Evolutionary conservation across 345 rosid genomes (phyloP).

Genomic region (Theobroma cacao): DNA sequence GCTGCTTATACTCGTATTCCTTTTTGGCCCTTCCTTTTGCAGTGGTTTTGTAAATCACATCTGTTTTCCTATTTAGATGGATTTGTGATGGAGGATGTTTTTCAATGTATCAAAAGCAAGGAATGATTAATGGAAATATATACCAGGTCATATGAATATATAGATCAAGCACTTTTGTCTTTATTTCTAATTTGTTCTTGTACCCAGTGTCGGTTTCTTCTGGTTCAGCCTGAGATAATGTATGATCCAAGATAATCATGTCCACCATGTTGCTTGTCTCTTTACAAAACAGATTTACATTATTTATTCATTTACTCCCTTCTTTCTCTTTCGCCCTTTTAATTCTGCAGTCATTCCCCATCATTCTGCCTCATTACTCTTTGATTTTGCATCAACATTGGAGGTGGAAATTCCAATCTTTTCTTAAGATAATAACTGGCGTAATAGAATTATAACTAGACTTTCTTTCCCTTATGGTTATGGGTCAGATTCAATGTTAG

Average conservation of each 20-base stretch:
- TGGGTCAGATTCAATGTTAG: not conserved
- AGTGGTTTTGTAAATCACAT: conserved; percentile 12
- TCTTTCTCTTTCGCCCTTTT: not conserved
- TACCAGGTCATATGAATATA: not conserved
- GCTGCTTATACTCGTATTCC: conserved; percentile 4
- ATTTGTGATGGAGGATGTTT: not conserved
- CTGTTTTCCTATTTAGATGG: conserved; percentile 1
- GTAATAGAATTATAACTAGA: not conserved
- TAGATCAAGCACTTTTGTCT: conserved; percentile 6
- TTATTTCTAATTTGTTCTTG: not conserved
- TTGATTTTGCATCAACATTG: too few species aligned
- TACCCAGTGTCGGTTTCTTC: not conserved
- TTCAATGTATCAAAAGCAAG: not conserved
- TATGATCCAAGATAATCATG: not conserved
- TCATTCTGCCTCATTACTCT: not conserved
- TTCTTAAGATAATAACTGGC: not conserved
- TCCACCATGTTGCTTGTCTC: not conserved
- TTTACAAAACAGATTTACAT: not conserved
- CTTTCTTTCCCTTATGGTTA: not conserved
- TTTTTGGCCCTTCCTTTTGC: not conserved
- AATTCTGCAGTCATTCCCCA: too few species aligned
- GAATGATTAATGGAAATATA: not conserved
- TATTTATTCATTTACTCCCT: not conserved
- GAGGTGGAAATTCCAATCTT: too few species aligned
- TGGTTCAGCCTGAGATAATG: not conserved